Evolutionary conservation across 805 yeast species (phyloP).

Genomic region (Candida vartiovaarae): DNA sequence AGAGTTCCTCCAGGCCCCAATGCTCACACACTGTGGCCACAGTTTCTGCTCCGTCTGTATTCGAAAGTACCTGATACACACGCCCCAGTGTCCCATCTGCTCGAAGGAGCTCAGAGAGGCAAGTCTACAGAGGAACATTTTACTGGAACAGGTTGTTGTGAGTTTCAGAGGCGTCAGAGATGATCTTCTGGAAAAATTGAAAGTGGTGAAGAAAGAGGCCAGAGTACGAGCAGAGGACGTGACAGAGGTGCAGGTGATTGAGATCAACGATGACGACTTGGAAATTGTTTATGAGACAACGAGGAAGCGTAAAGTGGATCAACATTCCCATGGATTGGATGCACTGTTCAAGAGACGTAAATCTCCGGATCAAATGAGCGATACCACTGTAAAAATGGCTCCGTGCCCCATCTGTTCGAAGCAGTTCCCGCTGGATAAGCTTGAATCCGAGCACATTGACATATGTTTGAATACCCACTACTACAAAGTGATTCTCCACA

Average conservation of each 20-base stretch:
- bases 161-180: slow-evolving; percentile 42
- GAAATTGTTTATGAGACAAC: slow-evolving; percentile 24
- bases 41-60: slow-evolving; percentile 87
- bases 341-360: slow-evolving; percentile 14
- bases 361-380: not conserved
- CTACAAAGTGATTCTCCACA: not conserved
- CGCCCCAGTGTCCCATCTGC: slow-evolving; percentile 73
- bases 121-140: slow-evolving; percentile 54
- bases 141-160: slow-evolving; percentile 63
- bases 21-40: slow-evolving; percentile 79
- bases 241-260: slow-evolving; percentile 2
- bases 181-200: slow-evolving; percentile 29
- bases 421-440: slow-evolving; percentile 40
- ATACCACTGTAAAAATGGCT: slow-evolving; percentile 25
- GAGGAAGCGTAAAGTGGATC: slow-evolving; percentile 12
- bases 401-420: slow-evolving; percentile 60
- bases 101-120: slow-evolving; percentile 64
- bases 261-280: slow-evolving; percentile 16
- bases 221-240: no score
- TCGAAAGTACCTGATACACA: slow-evolving; percentile 55
- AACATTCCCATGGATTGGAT: slow-evolving; percentile 8
- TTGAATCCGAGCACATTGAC: slow-evolving; percentile 55
- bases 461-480: slow-evolving; percentile 37
- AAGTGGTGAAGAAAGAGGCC: not conserved
- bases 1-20: slow-evolving; percentile 74